Conservation (phyloP, 1,284 basidiomycete genomes). For the Trichosporon inkin region DNA sequence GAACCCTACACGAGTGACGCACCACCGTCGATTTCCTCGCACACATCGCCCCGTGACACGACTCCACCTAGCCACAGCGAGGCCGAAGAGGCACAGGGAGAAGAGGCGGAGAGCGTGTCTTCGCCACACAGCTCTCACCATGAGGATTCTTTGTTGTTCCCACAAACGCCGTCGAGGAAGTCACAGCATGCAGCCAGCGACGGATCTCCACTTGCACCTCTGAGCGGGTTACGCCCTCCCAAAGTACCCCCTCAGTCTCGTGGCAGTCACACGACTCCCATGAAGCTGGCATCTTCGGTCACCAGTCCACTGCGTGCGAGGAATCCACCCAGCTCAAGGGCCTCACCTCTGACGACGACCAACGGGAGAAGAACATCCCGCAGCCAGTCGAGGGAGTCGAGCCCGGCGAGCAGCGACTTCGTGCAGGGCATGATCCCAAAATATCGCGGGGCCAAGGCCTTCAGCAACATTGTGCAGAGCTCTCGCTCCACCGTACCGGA, state of each 20-base stretch:
- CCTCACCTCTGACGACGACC: too few species aligned
- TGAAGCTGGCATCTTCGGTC: too few species aligned
- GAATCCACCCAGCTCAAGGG: too few species aligned
- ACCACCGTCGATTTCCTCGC: background rate
- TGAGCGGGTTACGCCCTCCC: too few species aligned
- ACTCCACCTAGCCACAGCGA: conserved; percentile 4
- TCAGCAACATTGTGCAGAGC: background rate
- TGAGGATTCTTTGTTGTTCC: background rate
- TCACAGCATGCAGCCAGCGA: too few species aligned
- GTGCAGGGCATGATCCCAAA: background rate
- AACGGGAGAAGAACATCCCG: background rate
- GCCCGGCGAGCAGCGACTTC: conserved; percentile 1
- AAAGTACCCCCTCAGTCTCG: too few species aligned
- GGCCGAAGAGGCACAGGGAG: background rate
- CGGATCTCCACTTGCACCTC: too few species aligned
- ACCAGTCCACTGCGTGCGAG: too few species aligned
- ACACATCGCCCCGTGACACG: background rate
- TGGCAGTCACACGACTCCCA: too few species aligned
- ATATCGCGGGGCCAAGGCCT: background rate
- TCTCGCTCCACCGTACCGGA: background rate
- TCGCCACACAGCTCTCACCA: background rate
- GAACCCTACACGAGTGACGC: background rate
- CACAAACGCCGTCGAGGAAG: background rate
- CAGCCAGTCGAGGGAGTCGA: background rate
- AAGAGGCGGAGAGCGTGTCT: conserved; percentile 2